Conservation (phyloP, 495 filamentous ascomycete species). For the Trichocladium uniseriatum region DNA sequence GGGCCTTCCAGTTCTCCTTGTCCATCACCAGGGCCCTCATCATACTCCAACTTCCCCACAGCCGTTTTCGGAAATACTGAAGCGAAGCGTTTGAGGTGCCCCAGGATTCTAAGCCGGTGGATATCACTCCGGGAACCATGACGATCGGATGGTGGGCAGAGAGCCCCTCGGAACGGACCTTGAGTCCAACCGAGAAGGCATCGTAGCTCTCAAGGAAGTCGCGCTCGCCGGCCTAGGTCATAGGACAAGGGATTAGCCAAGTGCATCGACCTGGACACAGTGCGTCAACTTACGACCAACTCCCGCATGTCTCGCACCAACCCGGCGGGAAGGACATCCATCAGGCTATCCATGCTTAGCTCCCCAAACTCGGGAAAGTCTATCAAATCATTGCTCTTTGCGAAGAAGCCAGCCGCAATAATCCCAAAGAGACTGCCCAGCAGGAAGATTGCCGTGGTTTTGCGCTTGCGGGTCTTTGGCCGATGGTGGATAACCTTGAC, state of each 20-base stretch:
- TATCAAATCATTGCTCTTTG: conserved; percentile 72
- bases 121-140: conserved; percentile 96
- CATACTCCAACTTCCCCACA: conserved; percentile 99
- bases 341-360: conserved; percentile 70
- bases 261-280: not conserved
- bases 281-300: conserved; percentile 50
- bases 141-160: conserved; percentile 79
- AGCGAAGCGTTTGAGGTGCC: conserved; percentile 71
- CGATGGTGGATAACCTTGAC: conserved; percentile 34
- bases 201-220: conserved; percentile 79
- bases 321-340: conserved; percentile 75
- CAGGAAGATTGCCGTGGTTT: conserved; percentile 68
- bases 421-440: conserved; percentile 80
- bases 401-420: conserved; percentile 72
- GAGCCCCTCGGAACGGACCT: conserved; percentile 73
- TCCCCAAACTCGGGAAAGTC: conserved; percentile 71
- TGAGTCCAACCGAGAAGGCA: conserved; percentile 80
- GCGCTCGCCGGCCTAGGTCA: conserved; percentile 67
- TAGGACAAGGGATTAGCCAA: not conserved
- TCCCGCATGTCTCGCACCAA: conserved; percentile 76
- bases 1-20: conserved; percentile 87
- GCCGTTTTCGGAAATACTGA: conserved; percentile 82
- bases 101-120: conserved; percentile 94
- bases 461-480: conserved; percentile 52
- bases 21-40: conserved; percentile 89